A percentile compares a stretch with the other conserved stretches of the same genome.
Evolutionary conservation across 225 moss, liverwort and hornwort genomes (phyloP).

Genomic region (Pseudisothecium myosuroides): DNA sequence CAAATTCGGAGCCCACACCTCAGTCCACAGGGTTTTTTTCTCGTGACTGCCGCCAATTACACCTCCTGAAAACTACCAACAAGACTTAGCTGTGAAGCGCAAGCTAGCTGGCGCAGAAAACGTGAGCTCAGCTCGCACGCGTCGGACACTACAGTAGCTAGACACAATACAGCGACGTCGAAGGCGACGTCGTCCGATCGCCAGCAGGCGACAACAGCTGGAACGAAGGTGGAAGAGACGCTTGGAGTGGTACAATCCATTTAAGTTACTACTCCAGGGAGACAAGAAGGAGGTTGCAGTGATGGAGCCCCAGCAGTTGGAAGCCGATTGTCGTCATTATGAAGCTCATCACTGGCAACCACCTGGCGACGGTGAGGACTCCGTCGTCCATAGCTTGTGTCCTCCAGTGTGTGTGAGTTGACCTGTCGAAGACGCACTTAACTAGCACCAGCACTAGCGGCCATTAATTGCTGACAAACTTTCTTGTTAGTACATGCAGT

Average conservation of each 20-base stretch:
- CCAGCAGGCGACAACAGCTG: neutral
- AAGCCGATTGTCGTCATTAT: neutral
- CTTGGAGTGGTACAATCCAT: neutral
- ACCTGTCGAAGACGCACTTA: neutral
- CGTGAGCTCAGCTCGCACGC: neutral
- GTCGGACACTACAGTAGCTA: neutral
- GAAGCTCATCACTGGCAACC: neutral
- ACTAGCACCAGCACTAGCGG: neutral
- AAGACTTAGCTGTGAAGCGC: neutral
- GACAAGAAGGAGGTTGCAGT: neutral
- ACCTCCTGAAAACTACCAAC: neutral
- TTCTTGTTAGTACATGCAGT: neutral
- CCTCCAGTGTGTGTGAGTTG: slow-evolving; percentile 1
- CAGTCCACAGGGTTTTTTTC: neutral
- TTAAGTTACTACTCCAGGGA: neutral
- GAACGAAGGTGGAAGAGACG: neutral
- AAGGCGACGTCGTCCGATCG: neutral
- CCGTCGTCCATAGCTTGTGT: neutral
- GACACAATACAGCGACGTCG: neutral
- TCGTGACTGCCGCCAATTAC: neutral
- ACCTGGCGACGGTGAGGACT: neutral
- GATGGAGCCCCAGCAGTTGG: neutral
- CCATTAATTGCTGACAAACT: neutral
- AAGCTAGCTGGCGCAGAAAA: neutral
- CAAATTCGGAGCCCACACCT: neutral